Evolutionary conservation across 805 yeast species (phyloP).

Genomic region (Lachancea sp.): DNA sequence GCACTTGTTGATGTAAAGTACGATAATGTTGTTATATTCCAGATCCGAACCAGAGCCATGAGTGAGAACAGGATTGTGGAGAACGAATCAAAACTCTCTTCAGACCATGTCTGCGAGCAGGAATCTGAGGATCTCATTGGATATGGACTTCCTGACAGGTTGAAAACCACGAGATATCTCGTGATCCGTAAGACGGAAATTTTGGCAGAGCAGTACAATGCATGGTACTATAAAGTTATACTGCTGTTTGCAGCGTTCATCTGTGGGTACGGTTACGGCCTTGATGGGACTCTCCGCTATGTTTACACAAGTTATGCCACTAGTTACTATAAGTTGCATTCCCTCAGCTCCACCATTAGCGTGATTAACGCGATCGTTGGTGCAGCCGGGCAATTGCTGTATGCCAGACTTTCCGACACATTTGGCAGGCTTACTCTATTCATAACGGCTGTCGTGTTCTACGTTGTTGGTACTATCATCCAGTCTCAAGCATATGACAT

Average conservation of each 20-base stretch:
- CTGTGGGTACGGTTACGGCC: constrained; percentile 49
- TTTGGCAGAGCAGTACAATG: constrained; percentile 40
- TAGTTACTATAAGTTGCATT: constrained; percentile 42
- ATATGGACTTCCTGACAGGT: constrained; percentile 12
- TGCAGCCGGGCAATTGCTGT: constrained; percentile 52
- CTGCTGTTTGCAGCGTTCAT: constrained; percentile 42
- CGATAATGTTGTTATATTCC: too few relatives aligned
- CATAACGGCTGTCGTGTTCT: constrained; percentile 40
- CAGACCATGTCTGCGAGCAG: background rate
- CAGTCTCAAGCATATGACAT: constrained; percentile 50
- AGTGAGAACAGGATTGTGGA: background rate
- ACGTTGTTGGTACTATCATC: constrained; percentile 50
- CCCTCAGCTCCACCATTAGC: constrained; percentile 45
- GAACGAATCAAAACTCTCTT: background rate
- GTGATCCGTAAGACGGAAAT: constrained; percentile 48
- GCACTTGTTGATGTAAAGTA: too few relatives aligned
- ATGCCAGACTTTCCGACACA: constrained; percentile 49
- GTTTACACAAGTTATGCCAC: constrained; percentile 51
- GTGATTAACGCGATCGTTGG: constrained; percentile 48
- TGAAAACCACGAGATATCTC: constrained; percentile 29
- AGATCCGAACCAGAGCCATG: too few relatives aligned
- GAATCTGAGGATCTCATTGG: constrained; percentile 1
- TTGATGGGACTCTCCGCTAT: constrained; percentile 45
- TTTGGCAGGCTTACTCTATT: constrained; percentile 50
- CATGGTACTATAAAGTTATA: constrained; percentile 30